Conservation (phyloP, 176 grass and related monocot genomes). For the Otatea glauca region DNA sequence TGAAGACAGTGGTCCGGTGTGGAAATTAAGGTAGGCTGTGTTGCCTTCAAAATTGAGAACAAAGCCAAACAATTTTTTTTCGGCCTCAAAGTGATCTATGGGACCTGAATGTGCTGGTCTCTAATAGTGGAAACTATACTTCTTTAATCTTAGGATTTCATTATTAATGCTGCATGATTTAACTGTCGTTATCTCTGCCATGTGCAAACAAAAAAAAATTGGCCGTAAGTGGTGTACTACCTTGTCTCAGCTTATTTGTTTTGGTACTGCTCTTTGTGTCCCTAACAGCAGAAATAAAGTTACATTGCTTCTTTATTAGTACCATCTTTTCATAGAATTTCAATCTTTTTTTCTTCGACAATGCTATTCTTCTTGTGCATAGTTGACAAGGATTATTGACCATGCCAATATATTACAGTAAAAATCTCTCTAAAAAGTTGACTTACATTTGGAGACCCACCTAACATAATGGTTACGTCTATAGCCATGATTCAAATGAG, state of each 20-base stretch:
- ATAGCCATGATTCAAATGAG: no score
- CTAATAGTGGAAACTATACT: constrained; percentile 30
- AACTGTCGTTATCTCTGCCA: constrained; percentile 37
- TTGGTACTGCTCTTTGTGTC: constrained; percentile 34
- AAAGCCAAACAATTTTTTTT: constrained; percentile 29
- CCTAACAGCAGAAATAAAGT: constrained; percentile 36
- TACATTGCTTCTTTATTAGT: constrained; percentile 33
- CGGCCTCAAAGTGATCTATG: not conserved
- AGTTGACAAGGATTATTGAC: no score
- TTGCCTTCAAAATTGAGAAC: constrained; percentile 44
- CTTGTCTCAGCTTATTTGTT: constrained; percentile 46
- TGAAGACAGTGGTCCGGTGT: constrained; percentile 44
- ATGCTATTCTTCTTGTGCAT: not conserved
- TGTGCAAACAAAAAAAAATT: constrained; percentile 30
- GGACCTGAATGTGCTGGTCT: constrained; percentile 29
- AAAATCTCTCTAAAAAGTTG: no score
- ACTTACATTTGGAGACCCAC: no score
- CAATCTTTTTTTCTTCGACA: constrained; percentile 5
- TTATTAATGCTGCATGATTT: constrained; percentile 42
- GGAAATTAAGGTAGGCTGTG: constrained; percentile 36
- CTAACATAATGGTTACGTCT: no score
- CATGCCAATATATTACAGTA: no score
- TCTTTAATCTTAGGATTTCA: constrained; percentile 46
- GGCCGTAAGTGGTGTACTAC: constrained; percentile 19
- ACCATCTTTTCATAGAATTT: constrained; percentile 8